Evolutionary conservation across 768 basidiomycete species (phyloP), one percentile per base, ranked within the genome.

Genomic region (Hydnomerulius pinastri): DNA sequence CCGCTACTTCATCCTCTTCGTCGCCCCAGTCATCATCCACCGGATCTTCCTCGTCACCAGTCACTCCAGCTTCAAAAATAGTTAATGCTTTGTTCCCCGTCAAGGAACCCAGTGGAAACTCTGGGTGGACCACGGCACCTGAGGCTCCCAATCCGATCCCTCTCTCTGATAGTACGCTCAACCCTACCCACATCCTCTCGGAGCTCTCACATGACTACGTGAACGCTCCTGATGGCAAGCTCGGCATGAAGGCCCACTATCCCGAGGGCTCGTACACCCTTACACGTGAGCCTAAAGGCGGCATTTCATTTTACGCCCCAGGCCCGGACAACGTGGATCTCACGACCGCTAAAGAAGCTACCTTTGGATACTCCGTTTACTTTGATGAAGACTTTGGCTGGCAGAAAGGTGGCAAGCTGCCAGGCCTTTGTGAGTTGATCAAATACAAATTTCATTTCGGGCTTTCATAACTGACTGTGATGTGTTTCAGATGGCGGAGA

Each of bases 261-360:
- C 79, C 81, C 27, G 50, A 77, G 61, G 84, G 83, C 24, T 83
- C 82, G 39, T 82, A 77, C 67, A 81, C 72, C 13, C 78, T 77
- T 58, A 62, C 64, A 11, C 68, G 75, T 53, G 38, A 61, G 17
- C 77, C 77, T 12, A 70, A 68, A 45, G 84, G 85, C 46, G 86
- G 86, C 15, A 70, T 87, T 62, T 85, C 84, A 17, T 86, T 89
- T 77, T 89, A 90, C 65, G 77, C 85, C 37, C 76, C 78, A 35
- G 87, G 85, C 3, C 80, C 82, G 6, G 25, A 55, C 29, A 57
- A 66, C 53, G 73, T 83, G 39, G 77, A 82, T 62, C 68, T 86
- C 52, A 76, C 75, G 43, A 77, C 68, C 4, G 87, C 85, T 17
- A 85, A 81, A 62, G 86, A 88, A 57, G 79, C 81, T 11, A 82